Evolutionary conservation across 1,284 basidiomycete genomes (phyloP), one percentile per base, ranked within the genome.

Genomic region (Ustilago shanxiensis): DNA sequence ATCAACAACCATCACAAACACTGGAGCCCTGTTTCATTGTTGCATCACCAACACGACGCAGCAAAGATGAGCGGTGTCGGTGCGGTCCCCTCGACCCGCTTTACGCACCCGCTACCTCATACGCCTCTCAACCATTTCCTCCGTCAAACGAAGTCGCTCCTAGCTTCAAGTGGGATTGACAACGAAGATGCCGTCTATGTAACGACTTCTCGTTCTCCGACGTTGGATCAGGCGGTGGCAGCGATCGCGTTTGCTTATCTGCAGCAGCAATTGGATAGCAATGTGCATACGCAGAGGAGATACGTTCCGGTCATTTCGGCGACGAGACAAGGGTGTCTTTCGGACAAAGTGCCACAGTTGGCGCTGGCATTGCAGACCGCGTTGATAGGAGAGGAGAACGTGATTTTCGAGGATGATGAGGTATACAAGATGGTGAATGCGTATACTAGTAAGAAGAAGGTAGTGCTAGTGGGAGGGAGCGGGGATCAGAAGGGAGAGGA

Each of bases 161-260:
- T 77, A 39, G 68, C 64, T 26, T 72, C 75, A 10, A 66, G 71
- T 10, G 67, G 56, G 18, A 45, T 73, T n/a, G 75, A 71, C 31
- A 72, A 70, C 60, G 74, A 77, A 16, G 70, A 77, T 62, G 66
- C 70, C 13, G 71, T 77, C 44, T 77, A 73, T 35, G 57, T 77
- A 47, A 20, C 67, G 33, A 77, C 75, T 13, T 44, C 71, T 1
- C 47, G 24, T 28, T 26, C 33, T 8, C 71, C 71, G 2, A 73
- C 64, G 0, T 31, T 77, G 16, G 75, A 77, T 50, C 75, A 77
- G 45, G 55, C 53, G 0, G 58, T 73, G 14, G 66, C 75, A 11
- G 71, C 75, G 1, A 62, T 73, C 20, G 39, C 26, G 4, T 68
- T 73, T 41, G 67, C 75, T 0, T 77, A 62, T 50, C 50, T 73